Conservation (phyloP, 768 basidiomycete species). For the Pisolithus sp. region DNA sequence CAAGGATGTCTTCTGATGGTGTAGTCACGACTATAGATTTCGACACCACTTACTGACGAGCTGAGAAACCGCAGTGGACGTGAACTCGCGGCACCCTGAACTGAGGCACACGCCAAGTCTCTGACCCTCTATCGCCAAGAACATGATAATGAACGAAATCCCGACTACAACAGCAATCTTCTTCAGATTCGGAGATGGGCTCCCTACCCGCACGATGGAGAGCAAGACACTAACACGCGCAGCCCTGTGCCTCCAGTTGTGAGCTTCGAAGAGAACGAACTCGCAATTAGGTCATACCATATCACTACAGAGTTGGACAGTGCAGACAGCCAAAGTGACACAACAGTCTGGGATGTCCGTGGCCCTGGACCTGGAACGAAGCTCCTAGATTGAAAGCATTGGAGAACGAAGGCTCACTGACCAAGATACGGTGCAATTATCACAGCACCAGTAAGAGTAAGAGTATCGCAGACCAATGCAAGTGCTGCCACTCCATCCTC, state of each 20-base stretch:
- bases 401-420: neutral
- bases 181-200: constrained; percentile 10
- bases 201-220: constrained; percentile 17
- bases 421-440: neutral
- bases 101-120: constrained; percentile 10
- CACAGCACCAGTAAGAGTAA: constrained; percentile 7
- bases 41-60: constrained; percentile 13
- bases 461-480: constrained; percentile 14
- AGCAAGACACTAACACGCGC: constrained; percentile 20
- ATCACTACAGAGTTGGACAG: constrained; percentile 13
- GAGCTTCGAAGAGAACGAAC: no score
- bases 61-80: constrained; percentile 9
- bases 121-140: constrained; percentile 1
- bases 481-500: constrained; percentile 22
- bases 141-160: constrained; percentile 12
- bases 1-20: no score
- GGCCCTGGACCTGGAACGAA: neutral
- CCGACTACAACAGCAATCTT: constrained; percentile 6
- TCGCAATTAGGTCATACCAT: constrained; percentile 1
- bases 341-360: no score
- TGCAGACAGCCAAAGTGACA: constrained; percentile 11
- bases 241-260: constrained; percentile 9
- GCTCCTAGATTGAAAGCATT: neutral
- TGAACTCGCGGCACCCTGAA: constrained; percentile 5
- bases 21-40: neutral